Base-by-base conservation (phyloP, 2,329 filamentous ascomycete genomes). In the Daldinia sp. region DNA sequence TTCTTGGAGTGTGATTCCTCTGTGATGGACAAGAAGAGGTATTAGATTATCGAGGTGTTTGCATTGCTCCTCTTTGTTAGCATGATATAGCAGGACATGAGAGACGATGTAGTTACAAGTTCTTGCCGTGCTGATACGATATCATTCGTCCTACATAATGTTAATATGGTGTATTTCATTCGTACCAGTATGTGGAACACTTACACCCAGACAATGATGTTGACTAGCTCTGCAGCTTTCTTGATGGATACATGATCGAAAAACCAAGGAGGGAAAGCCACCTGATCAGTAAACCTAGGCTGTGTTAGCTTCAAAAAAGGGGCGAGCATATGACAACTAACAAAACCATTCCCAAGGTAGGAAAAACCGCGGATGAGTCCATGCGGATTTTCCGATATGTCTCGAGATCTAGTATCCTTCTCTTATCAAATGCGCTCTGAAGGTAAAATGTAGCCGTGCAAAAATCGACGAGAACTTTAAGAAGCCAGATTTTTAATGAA, bases 21-120 rank as follows among this genome's bases (percentile, higher is more conserved):
- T 58, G 13, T 66, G 37, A 18, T 62, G 30, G 3, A 66, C 57
- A 12, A 62, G 51, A 39, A 66, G 59, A 3, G 58, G 58, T 18
- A 66, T 62, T 10, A 57, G 18, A 28, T 62, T 66, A 13, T 66
- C 58, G 15, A 66, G 30, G 39, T 62, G 58, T 54, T 62, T 62
- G 23, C 58, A 61, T 66, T 66, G 63, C 63, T 66, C n/a, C 12
- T 39, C 6, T n/a, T 30, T 20, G 41, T 66, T 63, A 57, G 59
- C 7, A 53, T 18, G 13, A 12, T 20, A 35, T 15, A 23, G n/a
- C 4, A 7, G 10, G 33, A 35, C 28, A 41, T n/a, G 1, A 15
- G 6, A 9, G 7, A 10, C 30, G 6, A 33, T 41, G 18, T 39
- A 50, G 12, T 60, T 65, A 65, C 63, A 13, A 60, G 63, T 30